A percentile compares a stretch with the other conserved stretches of the same genome.
phyloP scores from a whole-genome alignment of 345 rosid species.

The Viola odorata region DNA sequence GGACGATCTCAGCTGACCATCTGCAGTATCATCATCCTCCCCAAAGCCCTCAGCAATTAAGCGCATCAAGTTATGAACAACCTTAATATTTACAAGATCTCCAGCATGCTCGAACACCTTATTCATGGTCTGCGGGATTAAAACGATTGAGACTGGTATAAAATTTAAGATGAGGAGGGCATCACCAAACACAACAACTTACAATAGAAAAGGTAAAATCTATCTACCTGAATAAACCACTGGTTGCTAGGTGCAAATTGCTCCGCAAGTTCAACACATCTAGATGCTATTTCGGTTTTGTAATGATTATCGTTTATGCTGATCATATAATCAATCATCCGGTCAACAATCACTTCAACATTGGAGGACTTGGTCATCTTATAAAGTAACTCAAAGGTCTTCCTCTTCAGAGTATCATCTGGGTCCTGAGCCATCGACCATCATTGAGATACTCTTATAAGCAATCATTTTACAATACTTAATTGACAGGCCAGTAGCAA shows the following conservation, averaged over 20 bases:
- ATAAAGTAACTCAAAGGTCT: conserved; percentile 86
- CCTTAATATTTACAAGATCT: conserved; percentile 86
- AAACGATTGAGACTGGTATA: conserved; percentile 12
- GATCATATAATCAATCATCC: conserved; percentile 98
- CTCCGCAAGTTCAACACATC: conserved; percentile 91
- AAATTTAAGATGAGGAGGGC: conserved; percentile 13
- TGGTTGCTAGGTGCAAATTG: conserved; percentile 98
- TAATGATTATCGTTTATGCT: conserved; percentile 88
- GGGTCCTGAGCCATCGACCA: conserved; percentile 64
- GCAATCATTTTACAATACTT: not conserved
- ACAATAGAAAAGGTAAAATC: conserved; percentile 7
- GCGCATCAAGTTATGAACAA: conserved; percentile 93
- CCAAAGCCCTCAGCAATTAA: conserved; percentile 97
- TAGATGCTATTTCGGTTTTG: conserved; percentile 96
- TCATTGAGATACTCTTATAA: conserved; percentile 2
- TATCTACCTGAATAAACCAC: conserved; percentile 91
- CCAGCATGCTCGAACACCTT: conserved; percentile 98
- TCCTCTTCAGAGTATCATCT: conserved; percentile 94
- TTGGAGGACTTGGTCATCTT: conserved; percentile 97
- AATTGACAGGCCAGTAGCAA: not conserved
- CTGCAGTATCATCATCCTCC: conserved; percentile 82
- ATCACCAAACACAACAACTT: not conserved
- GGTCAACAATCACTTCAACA: conserved; percentile 95
- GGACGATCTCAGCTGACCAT: conserved; percentile 83
- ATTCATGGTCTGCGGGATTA: conserved; percentile 70